phyloP scores from a whole-genome alignment of 169 alveolate genomes.

The Plasmodium gallinaceum region DNA sequence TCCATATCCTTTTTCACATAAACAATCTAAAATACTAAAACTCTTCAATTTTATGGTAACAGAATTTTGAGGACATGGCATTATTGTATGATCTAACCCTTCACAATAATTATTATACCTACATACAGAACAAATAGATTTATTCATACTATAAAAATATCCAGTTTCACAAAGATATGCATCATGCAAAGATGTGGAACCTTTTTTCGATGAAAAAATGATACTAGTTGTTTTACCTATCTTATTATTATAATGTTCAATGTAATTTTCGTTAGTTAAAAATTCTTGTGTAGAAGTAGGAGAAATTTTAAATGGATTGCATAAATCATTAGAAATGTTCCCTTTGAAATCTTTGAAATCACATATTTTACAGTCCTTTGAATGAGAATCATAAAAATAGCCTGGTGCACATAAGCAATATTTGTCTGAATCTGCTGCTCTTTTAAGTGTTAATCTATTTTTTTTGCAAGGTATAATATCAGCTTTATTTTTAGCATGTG shows the following conservation, averaged over 20 bases:
- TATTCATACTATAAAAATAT: conserved; percentile 57
- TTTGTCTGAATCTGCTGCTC: conserved; percentile 83
- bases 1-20: conserved; percentile 83
- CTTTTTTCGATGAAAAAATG: conserved; percentile 44
- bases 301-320: conserved; percentile 17
- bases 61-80: conserved; percentile 40
- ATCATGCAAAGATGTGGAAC: conserved; percentile 16
- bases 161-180: conserved; percentile 68
- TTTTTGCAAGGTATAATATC: conserved; percentile 81
- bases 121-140: conserved; percentile 48
- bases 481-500: conserved; percentile 80
- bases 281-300: conserved; percentile 37
- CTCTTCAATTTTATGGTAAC: conserved; percentile 44
- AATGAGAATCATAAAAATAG: conserved; percentile 79
- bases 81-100: conserved; percentile 29
- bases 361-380: conserved; percentile 73
- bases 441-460: conserved; percentile 79
- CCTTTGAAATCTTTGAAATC: conserved; percentile 5
- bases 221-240: conserved; percentile 32
- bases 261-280: conserved; percentile 41
- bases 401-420: conserved; percentile 86
- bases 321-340: conserved; percentile 20
- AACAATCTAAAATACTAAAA: conserved; percentile 78
- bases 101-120: conserved; percentile 33
- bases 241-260: conserved; percentile 14